Percentiles rank a stretch among this genome's conserved stretches.
These are phyloP conservation scores for Penicillium sp. DNA, from an alignment of 2,329 filamentous ascomycete genomes.

Conservation along the genomic window DNA sequence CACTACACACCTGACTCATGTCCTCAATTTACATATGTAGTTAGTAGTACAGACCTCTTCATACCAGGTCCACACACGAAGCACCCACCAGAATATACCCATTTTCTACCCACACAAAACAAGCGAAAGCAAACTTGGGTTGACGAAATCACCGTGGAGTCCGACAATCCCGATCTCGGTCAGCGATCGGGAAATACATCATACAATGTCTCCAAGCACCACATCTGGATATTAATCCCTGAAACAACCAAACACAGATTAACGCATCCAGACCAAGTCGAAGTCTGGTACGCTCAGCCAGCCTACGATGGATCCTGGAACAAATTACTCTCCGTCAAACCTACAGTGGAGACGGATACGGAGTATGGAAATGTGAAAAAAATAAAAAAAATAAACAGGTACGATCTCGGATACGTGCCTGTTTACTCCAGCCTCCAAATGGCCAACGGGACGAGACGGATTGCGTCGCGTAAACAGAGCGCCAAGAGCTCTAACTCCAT, in stretches of 20 bases:
- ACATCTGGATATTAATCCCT: not conserved
- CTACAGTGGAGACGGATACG: not conserved
- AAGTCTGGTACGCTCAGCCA: not conserved
- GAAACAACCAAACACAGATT: not conserved
- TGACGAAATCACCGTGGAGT: not conserved
- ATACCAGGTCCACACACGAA: not conserved
- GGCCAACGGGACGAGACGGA: not conserved
- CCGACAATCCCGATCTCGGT: not conserved
- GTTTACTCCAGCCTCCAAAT: not conserved
- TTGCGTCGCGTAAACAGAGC: not conserved
- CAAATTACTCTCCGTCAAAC: not conserved
- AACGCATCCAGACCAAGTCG: not conserved
- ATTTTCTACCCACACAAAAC: not conserved
- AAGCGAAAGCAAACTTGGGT: not conserved
- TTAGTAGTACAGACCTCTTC: not conserved
- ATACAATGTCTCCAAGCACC: not conserved
- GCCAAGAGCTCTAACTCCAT: not conserved
- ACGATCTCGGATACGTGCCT: not conserved
- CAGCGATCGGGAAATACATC: not conserved
- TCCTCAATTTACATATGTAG: not conserved
- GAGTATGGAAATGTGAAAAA: not conserved
- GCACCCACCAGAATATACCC: not conserved
- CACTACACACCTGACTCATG: not conserved
- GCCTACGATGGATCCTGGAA: not conserved
- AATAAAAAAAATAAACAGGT: too few relatives aligned